phyloP scores from a whole-genome alignment of 305 asterid species.

The Striga hermonthica region DNA sequence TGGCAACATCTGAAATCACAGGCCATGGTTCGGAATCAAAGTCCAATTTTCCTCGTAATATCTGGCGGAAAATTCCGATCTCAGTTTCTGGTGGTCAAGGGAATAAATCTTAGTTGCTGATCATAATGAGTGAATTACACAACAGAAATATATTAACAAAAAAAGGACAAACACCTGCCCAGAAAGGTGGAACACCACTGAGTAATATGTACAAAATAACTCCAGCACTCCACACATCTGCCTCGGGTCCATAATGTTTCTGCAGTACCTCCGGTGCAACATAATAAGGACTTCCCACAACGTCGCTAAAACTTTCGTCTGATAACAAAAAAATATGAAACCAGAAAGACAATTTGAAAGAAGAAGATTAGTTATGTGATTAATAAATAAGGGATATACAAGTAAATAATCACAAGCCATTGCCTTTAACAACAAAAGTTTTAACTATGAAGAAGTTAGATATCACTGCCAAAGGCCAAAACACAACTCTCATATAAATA shows the following conservation, averaged over 20 bases:
- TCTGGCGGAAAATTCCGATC: constrained; percentile 96
- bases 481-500: too few relatives aligned
- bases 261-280: constrained; percentile 94
- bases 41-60: constrained; percentile 71
- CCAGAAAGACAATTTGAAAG: background rate
- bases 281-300: constrained; percentile 94
- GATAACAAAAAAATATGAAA: constrained; percentile 21
- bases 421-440: too few relatives aligned
- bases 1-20: constrained; percentile 74
- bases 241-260: constrained; percentile 86
- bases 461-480: too few relatives aligned
- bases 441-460: too few relatives aligned
- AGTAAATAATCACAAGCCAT: too few relatives aligned
- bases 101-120: constrained; percentile 31
- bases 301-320: constrained; percentile 81
- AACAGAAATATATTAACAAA: constrained; percentile 5
- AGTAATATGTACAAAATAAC: constrained; percentile 88
- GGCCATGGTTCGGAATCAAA: constrained; percentile 97
- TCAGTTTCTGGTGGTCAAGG: constrained; percentile 71
- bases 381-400: background rate
- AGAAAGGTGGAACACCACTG: constrained; percentile 95
- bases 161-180: constrained; percentile 65
- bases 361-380: background rate
- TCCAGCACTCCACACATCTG: constrained; percentile 98
- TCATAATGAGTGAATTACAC: too few relatives aligned